phyloP scores from a whole-genome alignment of 2,329 filamentous ascomycete genomes.

The Aspergillus versicolor region DNA sequence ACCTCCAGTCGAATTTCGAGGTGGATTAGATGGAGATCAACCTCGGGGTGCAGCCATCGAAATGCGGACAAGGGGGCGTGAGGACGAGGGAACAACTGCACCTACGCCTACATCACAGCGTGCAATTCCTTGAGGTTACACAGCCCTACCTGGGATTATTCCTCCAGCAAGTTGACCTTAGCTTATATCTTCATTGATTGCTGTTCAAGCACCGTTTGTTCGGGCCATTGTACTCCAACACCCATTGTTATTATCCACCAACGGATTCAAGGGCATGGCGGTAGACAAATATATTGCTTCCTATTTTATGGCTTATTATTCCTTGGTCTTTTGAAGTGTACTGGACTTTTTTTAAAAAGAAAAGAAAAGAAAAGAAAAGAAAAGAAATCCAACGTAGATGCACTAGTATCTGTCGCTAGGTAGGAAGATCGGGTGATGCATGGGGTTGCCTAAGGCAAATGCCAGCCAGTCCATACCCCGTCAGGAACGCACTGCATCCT shows the following conservation, averaged over 20 bases:
- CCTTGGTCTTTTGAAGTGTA: background rate
- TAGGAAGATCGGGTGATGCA: background rate
- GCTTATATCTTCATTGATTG: background rate
- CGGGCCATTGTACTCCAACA: background rate
- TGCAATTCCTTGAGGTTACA: background rate
- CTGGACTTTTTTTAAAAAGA: background rate
- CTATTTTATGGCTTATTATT: background rate
- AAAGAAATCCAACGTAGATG: background rate
- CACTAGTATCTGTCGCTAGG: background rate
- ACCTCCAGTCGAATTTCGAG: background rate
- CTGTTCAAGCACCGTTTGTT: background rate
- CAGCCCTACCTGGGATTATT: background rate
- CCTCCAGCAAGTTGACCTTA: background rate
- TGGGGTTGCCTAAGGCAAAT: background rate
- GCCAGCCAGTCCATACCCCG: background rate
- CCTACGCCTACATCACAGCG: background rate
- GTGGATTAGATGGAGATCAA: background rate
- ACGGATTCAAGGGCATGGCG: background rate
- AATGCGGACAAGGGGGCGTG: background rate
- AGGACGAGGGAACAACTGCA: background rate
- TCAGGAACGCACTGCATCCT: conserved; percentile 1
- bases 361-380: too few relatives aligned
- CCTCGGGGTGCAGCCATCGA: background rate
- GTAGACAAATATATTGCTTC: background rate
- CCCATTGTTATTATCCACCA: background rate